These are phyloP conservation scores for Endocalyx cinctus DNA, from an alignment of 2,329 filamentous ascomycete species.

Conservation along the genomic window DNA sequence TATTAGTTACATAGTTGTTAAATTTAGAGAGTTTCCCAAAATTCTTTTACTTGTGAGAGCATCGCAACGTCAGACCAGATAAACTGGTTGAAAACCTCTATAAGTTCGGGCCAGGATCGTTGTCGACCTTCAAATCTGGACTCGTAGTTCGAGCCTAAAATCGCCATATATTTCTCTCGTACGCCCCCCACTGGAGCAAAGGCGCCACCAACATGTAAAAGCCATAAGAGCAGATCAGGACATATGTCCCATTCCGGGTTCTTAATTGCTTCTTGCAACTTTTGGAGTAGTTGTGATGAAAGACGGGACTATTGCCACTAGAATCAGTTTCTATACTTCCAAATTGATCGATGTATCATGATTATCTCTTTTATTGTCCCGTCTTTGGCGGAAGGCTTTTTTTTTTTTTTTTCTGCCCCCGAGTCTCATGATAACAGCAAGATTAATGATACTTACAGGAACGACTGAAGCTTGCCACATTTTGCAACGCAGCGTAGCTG, in stretches of 20 bases:
- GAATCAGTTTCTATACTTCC: constrained; percentile 8
- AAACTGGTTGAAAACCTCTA: constrained; percentile 28
- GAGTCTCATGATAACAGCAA: too few species aligned
- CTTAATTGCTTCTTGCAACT: constrained; percentile 23
- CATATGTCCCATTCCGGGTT: constrained; percentile 28
- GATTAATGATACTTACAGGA: constrained; percentile 32
- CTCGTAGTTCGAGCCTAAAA: constrained; percentile 18
- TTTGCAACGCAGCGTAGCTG: constrained; percentile 35
- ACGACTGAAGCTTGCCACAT: constrained; percentile 33
- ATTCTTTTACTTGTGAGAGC: constrained; percentile 18
- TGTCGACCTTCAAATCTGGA: constrained; percentile 14
- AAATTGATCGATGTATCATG: too few species aligned
- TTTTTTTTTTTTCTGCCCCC: too few species aligned
- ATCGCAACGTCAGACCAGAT: constrained; percentile 38
- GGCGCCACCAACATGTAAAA: constrained; percentile 32
- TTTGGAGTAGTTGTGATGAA: constrained; percentile 26
- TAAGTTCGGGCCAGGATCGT: constrained; percentile 27
- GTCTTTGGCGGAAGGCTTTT: too few species aligned
- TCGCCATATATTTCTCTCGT: constrained; percentile 22
- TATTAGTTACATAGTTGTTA: too few species aligned
- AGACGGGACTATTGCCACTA: constrained; percentile 21
- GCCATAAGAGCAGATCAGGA: constrained; percentile 30
- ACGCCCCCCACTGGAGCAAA: constrained; percentile 27
- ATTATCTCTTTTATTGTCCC: too few species aligned
- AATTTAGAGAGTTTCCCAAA: too few species aligned